Conservation (phyloP, 306 rosid species). For the Vachellia pachyceras region DNA sequence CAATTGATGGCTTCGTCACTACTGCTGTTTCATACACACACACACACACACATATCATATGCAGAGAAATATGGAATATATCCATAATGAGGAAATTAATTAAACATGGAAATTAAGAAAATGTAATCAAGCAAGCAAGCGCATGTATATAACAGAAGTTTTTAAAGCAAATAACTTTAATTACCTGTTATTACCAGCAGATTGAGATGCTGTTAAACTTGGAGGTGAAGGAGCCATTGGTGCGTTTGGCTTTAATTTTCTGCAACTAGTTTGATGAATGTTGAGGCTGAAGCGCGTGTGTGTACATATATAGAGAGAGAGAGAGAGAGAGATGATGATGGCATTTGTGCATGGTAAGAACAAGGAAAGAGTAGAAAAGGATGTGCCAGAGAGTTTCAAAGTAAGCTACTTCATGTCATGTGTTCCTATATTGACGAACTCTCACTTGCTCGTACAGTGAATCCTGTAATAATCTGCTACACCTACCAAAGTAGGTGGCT, state of each 20-base stretch:
- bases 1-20: slow-evolving; percentile 42
- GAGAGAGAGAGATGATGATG: too few species aligned
- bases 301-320: too few species aligned
- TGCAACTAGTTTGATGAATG: neutral
- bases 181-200: slow-evolving; percentile 36
- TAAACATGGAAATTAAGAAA: neutral
- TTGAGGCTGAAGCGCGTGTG: neutral
- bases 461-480: neutral
- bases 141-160: neutral
- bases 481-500: neutral
- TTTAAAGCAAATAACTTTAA: neutral
- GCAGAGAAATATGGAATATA: neutral
- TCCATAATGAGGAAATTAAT: neutral
- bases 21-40: slow-evolving; percentile 15
- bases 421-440: neutral
- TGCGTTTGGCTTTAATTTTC: neutral
- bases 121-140: neutral
- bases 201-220: neutral
- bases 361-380: neutral
- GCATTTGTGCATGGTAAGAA: neutral
- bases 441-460: too few species aligned
- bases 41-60: too few species aligned
- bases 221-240: slow-evolving; percentile 29
- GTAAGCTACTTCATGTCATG: neutral
- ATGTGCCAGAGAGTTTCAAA: neutral